Conservation (phyloP, 2,329 filamentous ascomycete genomes). For the Pseudogymnoascus sp. region DNA sequence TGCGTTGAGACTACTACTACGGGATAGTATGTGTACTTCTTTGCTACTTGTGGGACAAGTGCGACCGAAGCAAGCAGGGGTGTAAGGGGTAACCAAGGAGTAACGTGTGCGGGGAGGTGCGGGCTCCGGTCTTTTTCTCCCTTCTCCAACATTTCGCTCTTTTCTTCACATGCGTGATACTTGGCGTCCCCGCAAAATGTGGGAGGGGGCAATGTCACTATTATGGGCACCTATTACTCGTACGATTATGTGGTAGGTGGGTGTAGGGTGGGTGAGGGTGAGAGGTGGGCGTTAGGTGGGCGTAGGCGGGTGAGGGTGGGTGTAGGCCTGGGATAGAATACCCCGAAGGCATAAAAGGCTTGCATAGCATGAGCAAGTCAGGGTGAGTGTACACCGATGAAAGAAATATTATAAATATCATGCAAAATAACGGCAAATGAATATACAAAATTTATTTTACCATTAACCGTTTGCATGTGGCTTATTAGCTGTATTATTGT, state of each 20-base stretch:
- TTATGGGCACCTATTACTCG: background rate
- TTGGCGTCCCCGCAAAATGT: background rate
- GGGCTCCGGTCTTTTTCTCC: too few species aligned
- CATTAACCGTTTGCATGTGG: conserved; percentile 6
- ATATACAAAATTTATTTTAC: background rate
- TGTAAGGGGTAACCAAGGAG: background rate
- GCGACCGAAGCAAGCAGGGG: background rate
- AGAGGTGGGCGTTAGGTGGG: too few species aligned
- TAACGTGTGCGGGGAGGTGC: background rate
- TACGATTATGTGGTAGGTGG: background rate
- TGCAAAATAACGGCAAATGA: background rate
- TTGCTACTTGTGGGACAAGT: background rate
- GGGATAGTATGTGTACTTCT: too few species aligned
- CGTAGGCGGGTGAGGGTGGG: too few species aligned
- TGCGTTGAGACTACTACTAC: too few species aligned
- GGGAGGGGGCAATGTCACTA: background rate
- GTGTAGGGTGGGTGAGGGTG: background rate
- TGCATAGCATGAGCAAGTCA: too few species aligned
- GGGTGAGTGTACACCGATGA: too few species aligned
- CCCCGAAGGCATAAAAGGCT: too few species aligned
- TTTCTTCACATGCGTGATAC: conserved; percentile 2
- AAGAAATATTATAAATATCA: too few species aligned
- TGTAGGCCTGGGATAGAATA: too few species aligned
- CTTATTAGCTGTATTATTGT: background rate
- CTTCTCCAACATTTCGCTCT: background rate